Evolutionary conservation across 1,284 basidiomycete species (phyloP).

Genomic region (Cerrena zonata): DNA sequence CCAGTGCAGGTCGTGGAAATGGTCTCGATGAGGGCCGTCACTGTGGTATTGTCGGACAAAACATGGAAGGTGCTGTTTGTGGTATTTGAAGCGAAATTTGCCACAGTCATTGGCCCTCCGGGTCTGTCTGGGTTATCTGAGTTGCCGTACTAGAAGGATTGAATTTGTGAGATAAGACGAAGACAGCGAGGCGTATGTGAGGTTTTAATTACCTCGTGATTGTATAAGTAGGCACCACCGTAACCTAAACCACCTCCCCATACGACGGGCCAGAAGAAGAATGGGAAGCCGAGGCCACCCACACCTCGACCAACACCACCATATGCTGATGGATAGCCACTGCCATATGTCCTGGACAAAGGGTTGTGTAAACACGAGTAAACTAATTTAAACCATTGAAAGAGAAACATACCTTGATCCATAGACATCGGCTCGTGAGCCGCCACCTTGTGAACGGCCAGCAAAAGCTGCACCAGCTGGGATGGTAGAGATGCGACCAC

Average conservation of each 20-base stretch:
- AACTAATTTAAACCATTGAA: not conserved
- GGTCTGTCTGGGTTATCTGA: constrained; percentile 49
- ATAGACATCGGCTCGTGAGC: constrained; percentile 32
- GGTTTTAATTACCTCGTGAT: constrained; percentile 29
- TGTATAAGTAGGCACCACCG: constrained; percentile 40
- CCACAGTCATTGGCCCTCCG: constrained; percentile 49
- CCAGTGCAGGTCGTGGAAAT: constrained; percentile 44
- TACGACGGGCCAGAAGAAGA: constrained; percentile 54
- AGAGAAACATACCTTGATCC: constrained; percentile 34
- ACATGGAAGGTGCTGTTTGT: constrained; percentile 48
- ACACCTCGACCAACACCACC: constrained; percentile 34
- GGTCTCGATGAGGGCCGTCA: constrained; percentile 42
- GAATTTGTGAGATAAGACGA: not conserved
- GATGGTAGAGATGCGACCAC: constrained; percentile 30
- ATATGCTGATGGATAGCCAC: constrained; percentile 46
- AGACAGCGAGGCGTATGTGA: not conserved
- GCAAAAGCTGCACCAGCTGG: constrained; percentile 37
- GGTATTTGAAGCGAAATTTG: constrained; percentile 43
- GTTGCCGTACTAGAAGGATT: constrained; percentile 46
- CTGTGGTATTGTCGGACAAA: constrained; percentile 54
- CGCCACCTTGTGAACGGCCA: constrained; percentile 39
- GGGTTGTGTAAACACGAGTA: not conserved
- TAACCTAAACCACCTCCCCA: constrained; percentile 39
- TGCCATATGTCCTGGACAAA: constrained; percentile 45
- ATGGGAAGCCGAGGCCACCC: constrained; percentile 44